phyloP scores from a whole-genome alignment of 2,329 filamentous ascomycete species.

The Pseudopithomyces maydicus region DNA sequence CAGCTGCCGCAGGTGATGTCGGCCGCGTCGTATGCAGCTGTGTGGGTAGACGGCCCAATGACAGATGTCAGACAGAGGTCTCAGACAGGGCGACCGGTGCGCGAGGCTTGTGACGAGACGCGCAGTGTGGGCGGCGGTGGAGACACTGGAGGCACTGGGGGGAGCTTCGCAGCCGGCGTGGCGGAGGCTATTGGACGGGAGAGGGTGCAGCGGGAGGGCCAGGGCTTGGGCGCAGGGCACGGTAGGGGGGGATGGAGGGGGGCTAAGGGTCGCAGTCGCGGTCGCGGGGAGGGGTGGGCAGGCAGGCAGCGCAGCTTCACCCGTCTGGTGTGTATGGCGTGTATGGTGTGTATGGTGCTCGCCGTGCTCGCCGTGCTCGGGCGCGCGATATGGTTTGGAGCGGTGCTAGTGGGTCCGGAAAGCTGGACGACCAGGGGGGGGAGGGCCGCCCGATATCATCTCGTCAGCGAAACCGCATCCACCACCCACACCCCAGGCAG shows the following conservation, averaged over 20 bases:
- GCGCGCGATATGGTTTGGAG: not conserved
- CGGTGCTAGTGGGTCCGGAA: conserved; percentile 10
- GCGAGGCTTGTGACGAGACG: conserved; percentile 45
- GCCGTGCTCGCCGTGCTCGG: conserved; percentile 3
- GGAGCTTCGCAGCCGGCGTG: conserved; percentile 22
- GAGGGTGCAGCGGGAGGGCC: conserved; percentile 11
- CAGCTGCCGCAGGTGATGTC: conserved; percentile 63
- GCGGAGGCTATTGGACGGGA: conserved; percentile 35
- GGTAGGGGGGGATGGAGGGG: not conserved
- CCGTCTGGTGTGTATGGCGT: conserved; percentile 7
- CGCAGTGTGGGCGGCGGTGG: conserved; percentile 12
- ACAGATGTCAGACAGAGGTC: conserved; percentile 42
- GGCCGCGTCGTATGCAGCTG: conserved; percentile 28
- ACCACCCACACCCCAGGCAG: not conserved
- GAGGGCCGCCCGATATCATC: not conserved
- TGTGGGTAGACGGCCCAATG: conserved; percentile 37
- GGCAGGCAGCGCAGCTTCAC: not conserved
- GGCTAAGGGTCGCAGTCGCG: not conserved
- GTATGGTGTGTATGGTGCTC: conserved; percentile 8
- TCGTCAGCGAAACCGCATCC: not conserved
- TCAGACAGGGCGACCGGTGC: conserved; percentile 37
- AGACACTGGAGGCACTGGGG: conserved; percentile 20
- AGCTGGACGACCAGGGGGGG: conserved; percentile 1
- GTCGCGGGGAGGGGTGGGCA: not conserved
- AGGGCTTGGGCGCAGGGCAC: conserved; percentile 2